Evolutionary conservation across 345 rosid species (phyloP).

Genomic region (Passiflora organensis): DNA sequence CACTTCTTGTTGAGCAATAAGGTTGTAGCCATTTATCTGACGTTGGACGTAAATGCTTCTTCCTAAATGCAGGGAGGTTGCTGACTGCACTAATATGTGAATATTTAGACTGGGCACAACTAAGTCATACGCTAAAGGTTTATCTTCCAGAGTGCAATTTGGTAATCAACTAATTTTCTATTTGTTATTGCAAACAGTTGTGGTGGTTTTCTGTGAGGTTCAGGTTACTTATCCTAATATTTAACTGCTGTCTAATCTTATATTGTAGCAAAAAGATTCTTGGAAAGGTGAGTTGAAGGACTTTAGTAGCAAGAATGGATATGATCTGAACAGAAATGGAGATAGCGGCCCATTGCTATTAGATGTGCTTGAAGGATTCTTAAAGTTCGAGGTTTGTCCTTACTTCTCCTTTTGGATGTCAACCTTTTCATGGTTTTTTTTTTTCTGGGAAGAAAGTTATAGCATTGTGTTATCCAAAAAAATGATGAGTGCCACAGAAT

Average conservation of each 20-base stretch:
- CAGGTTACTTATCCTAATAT: constrained; percentile 3
- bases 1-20: no score
- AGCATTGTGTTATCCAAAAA: no score
- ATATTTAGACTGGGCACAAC: constrained; percentile 96
- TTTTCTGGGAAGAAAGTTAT: no score
- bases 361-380: constrained; percentile 88
- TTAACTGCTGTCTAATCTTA: constrained; percentile 4
- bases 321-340: constrained; percentile 75
- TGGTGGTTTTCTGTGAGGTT: constrained; percentile 3
- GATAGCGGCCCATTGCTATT: constrained; percentile 80
- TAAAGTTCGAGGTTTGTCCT: constrained; percentile 66
- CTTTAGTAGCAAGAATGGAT: constrained; percentile 75
- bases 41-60: not conserved
- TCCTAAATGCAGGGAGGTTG: constrained; percentile 60
- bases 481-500: no score
- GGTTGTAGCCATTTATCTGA: not conserved
- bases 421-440: no score
- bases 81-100: constrained; percentile 79
- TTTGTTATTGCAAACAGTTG: constrained; percentile 4
- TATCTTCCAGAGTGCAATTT: constrained; percentile 92
- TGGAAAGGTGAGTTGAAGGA: constrained; percentile 88
- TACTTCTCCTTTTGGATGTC: not conserved
- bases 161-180: constrained; percentile 60
- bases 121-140: constrained; percentile 78
- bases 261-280: constrained; percentile 70